These are phyloP conservation scores for Rubia occidens DNA, from an alignment of 305 asterid species.

Conservation along the genomic window DNA sequence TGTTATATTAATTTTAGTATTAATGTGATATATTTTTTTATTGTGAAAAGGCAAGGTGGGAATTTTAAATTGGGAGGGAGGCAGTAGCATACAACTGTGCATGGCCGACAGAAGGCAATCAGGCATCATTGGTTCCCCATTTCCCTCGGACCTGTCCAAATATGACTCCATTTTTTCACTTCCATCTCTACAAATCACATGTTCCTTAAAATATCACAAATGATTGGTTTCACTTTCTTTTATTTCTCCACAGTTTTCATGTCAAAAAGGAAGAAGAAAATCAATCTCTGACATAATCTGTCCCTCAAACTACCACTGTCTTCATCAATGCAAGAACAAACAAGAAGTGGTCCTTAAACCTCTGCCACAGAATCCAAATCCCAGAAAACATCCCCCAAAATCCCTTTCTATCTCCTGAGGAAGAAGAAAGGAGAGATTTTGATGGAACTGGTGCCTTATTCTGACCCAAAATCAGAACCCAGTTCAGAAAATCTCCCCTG, in stretches of 20 bases:
- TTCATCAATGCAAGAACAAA: background rate
- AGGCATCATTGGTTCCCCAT: background rate
- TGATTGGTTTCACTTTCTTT: conserved; percentile 6
- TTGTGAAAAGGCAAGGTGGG: no score
- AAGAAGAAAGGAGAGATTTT: conserved; percentile 9
- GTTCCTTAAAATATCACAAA: background rate
- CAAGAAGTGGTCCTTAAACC: conserved; percentile 1
- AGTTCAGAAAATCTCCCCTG: conserved; percentile 44
- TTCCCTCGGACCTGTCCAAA: conserved; percentile 1
- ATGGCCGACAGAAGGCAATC: background rate
- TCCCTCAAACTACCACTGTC: background rate
- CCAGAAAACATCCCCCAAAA: background rate
- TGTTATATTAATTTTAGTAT: no score
- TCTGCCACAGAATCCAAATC: conserved; percentile 5
- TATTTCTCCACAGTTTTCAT: background rate
- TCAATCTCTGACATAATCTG: background rate
- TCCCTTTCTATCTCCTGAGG: conserved; percentile 4
- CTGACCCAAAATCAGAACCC: conserved; percentile 53
- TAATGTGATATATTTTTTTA: no score
- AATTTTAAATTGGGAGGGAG: no score
- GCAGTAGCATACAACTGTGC: background rate
- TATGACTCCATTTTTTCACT: background rate
- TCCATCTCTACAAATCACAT: background rate
- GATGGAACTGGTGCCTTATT: conserved; percentile 58
- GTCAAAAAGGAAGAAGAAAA: background rate